Conservation (phyloP, 768 basidiomycete species). For the Saitozyma sp. region DNA sequence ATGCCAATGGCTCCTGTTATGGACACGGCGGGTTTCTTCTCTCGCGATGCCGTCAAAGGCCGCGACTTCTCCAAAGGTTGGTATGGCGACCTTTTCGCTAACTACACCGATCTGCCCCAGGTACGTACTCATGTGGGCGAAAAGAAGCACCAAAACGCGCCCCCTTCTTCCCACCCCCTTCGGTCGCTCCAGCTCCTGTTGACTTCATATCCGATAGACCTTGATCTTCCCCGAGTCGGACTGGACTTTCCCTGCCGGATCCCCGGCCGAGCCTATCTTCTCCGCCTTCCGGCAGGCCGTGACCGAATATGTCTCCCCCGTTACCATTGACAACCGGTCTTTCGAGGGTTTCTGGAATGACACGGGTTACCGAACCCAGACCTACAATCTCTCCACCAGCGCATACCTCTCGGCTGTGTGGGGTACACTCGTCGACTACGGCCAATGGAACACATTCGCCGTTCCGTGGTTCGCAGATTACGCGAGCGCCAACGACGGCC, state of each 20-base stretch:
- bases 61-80: slow-evolving; percentile 31
- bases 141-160: too few species aligned
- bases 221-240: slow-evolving; percentile 28
- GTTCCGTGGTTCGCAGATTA: slow-evolving; percentile 39
- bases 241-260: slow-evolving; percentile 29
- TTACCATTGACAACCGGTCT: slow-evolving; percentile 18
- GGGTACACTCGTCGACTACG: slow-evolving; percentile 24
- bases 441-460: slow-evolving; percentile 28
- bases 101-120: slow-evolving; percentile 28
- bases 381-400: slow-evolving; percentile 11
- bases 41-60: slow-evolving; percentile 30
- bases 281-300: slow-evolving; percentile 28
- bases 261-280: slow-evolving; percentile 26
- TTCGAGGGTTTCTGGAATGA: slow-evolving; percentile 34
- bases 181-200: too few species aligned
- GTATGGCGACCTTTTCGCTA: slow-evolving; percentile 38
- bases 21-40: slow-evolving; percentile 43
- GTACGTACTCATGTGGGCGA: slow-evolving; percentile 18
- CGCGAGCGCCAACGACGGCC: slow-evolving; percentile 29
- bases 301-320: slow-evolving; percentile 22
- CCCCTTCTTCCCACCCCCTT: too few species aligned
- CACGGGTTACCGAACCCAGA: slow-evolving; percentile 20
- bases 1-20: slow-evolving; percentile 28
- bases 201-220: too few species aligned
- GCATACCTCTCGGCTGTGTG: slow-evolving; percentile 20